These are phyloP conservation scores for Prunus campanulata DNA, from an alignment of 306 rosid genomes.

Conservation along the genomic window DNA sequence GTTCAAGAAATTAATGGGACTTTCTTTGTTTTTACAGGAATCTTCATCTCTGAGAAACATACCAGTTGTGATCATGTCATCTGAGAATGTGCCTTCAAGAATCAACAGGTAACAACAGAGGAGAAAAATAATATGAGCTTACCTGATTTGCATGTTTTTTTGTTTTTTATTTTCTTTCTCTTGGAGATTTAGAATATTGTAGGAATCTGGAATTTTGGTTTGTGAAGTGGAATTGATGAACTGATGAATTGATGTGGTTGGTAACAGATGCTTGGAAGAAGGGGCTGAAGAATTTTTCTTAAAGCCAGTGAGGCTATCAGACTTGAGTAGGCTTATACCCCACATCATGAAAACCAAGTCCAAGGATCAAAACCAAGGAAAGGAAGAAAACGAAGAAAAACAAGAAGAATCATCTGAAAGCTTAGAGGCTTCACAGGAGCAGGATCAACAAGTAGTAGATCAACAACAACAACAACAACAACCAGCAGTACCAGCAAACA, in stretches of 20 bases:
- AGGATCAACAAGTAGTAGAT: constrained; percentile 13
- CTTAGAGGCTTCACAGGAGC: constrained; percentile 10
- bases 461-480: background rate
- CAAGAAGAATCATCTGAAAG: constrained; percentile 26
- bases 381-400: constrained; percentile 28
- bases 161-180: background rate
- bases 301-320: constrained; percentile 82
- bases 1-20: constrained; percentile 24
- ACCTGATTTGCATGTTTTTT: background rate
- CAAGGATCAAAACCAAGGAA: constrained; percentile 42
- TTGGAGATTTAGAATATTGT: background rate
- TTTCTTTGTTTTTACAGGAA: constrained; percentile 62
- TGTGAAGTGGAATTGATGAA: constrained; percentile 7
- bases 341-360: constrained; percentile 67
- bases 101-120: constrained; percentile 59
- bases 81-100: constrained; percentile 94
- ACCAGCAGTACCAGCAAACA: constrained; percentile 30
- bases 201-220: constrained; percentile 1
- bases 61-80: constrained; percentile 96
- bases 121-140: background rate
- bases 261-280: constrained; percentile 81
- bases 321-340: constrained; percentile 65
- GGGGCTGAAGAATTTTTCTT: constrained; percentile 95
- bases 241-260: background rate
- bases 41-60: constrained; percentile 80